These are phyloP conservation scores for Coelastrella sp. DNA, from an alignment of 139 green algal species.

Conservation along the genomic window DNA sequence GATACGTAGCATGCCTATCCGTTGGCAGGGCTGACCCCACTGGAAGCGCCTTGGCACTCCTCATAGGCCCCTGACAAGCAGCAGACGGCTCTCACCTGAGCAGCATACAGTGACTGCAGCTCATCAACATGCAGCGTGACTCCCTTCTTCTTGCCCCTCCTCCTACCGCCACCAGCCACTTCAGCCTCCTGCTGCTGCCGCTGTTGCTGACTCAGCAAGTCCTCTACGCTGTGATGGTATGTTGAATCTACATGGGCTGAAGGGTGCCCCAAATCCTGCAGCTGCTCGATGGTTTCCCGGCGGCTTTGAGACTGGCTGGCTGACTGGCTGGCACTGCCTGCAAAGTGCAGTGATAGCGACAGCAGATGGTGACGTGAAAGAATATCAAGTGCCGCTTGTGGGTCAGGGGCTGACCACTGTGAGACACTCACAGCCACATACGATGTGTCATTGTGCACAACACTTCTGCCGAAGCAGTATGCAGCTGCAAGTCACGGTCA, in stretches of 20 bases:
- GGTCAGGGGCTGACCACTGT: too few relatives aligned
- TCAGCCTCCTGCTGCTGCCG: not conserved
- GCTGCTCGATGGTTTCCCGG: not conserved
- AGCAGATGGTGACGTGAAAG: not conserved
- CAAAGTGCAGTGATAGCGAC: not conserved
- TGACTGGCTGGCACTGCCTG: slow-evolving; percentile 19
- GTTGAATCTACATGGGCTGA: not conserved
- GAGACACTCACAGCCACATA: too few relatives aligned
- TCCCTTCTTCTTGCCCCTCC: slow-evolving; percentile 6
- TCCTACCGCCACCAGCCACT: not conserved
- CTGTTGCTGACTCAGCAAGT: not conserved
- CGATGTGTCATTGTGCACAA: too few relatives aligned
- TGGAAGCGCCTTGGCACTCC: too few relatives aligned
- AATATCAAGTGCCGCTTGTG: too few relatives aligned
- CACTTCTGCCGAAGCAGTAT: too few relatives aligned
- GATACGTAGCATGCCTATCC: too few relatives aligned
- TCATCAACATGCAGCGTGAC: not conserved
- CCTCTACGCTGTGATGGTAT: not conserved
- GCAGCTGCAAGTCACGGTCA: too few relatives aligned
- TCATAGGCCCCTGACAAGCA: not conserved
- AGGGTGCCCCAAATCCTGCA: not conserved
- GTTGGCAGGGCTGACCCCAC: too few relatives aligned
- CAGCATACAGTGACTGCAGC: not conserved
- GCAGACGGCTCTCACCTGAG: not conserved
- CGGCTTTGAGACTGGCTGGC: not conserved